A percentile compares a stretch with the other conserved stretches of the same genome.
phyloP scores from a whole-genome alignment of 192 early-diverging fungal species.

The Coemansia sp. region DNA sequence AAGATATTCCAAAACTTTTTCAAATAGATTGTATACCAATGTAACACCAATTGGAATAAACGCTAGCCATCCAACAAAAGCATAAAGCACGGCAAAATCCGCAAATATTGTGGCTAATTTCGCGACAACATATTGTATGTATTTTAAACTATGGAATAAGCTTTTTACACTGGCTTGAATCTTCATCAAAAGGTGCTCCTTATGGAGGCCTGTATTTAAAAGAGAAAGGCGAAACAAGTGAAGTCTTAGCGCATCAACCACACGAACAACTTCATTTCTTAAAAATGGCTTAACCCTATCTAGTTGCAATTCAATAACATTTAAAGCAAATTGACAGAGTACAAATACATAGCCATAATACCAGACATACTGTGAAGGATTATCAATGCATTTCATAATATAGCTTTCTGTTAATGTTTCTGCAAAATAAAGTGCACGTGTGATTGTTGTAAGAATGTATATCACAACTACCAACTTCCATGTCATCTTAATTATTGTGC shows the following conservation, averaged over 20 bases:
- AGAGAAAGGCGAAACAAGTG: slow-evolving; percentile 31
- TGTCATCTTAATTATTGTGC: neutral
- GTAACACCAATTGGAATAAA: slow-evolving; percentile 14
- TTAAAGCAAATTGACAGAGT: neutral
- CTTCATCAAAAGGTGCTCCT: neutral
- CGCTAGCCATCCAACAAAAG: slow-evolving; percentile 18
- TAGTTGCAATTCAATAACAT: slow-evolving; percentile 8
- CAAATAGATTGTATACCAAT: neutral
- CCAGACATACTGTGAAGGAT: slow-evolving; percentile 9
- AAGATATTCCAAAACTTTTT: neutral
- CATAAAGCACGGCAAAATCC: slow-evolving; percentile 10
- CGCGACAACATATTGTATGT: neutral
- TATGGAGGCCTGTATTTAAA: slow-evolving; percentile 3
- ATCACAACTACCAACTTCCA: slow-evolving; percentile 39
- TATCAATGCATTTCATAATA: slow-evolving; percentile 25
- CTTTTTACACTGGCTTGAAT: neutral
- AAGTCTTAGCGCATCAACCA: slow-evolving; percentile 18
- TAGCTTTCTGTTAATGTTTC: neutral
- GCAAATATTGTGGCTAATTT: neutral
- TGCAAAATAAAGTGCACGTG: neutral
- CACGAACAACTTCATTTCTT: neutral
- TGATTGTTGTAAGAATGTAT: slow-evolving; percentile 6
- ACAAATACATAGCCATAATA: slow-evolving; percentile 15
- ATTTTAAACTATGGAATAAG: neutral
- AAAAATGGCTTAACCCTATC: neutral